Percentiles rank a stretch among this genome's conserved stretches.
phyloP scores from a whole-genome alignment of 2,329 filamentous ascomycete species.

The Colletotrichum sp. region DNA sequence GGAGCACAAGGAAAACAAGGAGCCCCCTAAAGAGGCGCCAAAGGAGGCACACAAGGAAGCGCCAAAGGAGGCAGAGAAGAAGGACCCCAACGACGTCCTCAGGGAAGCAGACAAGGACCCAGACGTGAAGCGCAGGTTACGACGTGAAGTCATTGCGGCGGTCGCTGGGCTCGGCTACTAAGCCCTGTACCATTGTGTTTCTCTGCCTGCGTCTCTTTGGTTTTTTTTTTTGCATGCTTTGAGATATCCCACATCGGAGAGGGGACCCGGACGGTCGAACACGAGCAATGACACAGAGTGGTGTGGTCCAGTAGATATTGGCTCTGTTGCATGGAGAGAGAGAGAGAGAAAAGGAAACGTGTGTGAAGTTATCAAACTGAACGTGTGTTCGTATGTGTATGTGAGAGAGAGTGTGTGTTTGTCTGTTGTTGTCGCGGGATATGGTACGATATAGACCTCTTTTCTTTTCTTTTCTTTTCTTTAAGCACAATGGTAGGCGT shows the following conservation, averaged over 20 bases:
- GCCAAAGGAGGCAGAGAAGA: conserved; percentile 2
- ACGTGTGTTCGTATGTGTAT: not conserved
- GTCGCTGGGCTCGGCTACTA: conserved; percentile 18
- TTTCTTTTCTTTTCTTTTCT: not conserved
- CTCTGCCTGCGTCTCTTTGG: not conserved
- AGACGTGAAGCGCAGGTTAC: conserved; percentile 9
- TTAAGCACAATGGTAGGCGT: not conserved
- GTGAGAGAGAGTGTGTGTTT: not conserved
- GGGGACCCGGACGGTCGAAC: not conserved
- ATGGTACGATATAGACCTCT: conserved; percentile 12
- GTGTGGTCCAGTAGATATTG: conserved; percentile 1
- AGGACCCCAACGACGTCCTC: conserved; percentile 17
- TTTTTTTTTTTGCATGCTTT: not conserved
- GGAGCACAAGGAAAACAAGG: not conserved
- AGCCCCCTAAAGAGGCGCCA: not conserved
- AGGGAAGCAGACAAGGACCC: conserved; percentile 8
- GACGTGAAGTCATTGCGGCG: conserved; percentile 10
- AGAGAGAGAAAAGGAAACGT: not conserved
- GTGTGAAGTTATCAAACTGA: not conserved
- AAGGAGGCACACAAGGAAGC: not conserved
- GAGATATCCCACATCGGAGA: conserved; percentile 5
- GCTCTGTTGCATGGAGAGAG: not conserved
- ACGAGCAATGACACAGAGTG: not conserved
- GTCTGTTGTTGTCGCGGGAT: not conserved
- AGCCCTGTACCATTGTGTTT: not conserved